Evolutionary conservation across 208 protist species (phyloP).

Genomic region (Trypanosomatidae sp.): DNA sequence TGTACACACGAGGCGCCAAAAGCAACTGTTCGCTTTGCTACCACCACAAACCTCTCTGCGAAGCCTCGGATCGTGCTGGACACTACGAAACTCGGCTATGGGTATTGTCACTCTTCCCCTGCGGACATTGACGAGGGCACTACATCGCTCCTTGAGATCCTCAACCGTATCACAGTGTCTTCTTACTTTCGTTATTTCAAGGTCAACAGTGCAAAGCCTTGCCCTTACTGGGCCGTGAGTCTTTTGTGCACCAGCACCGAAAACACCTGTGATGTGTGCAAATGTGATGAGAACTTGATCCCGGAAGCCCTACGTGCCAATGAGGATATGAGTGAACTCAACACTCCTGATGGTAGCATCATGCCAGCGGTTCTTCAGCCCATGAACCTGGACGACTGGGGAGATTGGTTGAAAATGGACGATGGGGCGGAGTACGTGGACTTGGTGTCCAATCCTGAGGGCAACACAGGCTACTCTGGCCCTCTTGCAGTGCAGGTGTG

Average conservation of each 20-base stretch:
- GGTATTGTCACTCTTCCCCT: constrained; percentile 67
- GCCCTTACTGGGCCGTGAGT: constrained; percentile 86
- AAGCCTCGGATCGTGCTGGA: constrained; percentile 20
- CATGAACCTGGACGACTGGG: constrained; percentile 58
- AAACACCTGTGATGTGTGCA: constrained; percentile 82
- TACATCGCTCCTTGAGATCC: constrained; percentile 34
- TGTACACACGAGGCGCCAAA: constrained; percentile 12
- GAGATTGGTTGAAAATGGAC: constrained; percentile 42
- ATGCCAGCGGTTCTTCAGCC: constrained; percentile 25
- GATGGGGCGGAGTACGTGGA: constrained; percentile 74
- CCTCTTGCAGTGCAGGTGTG: constrained; percentile 75
- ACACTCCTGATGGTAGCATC: constrained; percentile 35
- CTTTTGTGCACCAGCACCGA: constrained; percentile 75
- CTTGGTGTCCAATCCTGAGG: constrained; percentile 79
- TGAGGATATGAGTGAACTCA: constrained; percentile 81
- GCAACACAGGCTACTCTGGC: constrained; percentile 85
- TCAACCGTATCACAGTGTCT: constrained; percentile 73
- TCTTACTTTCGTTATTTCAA: constrained; percentile 92
- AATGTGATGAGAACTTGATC: constrained; percentile 72
- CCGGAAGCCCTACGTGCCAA: constrained; percentile 56
- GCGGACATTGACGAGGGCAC: constrained; percentile 48
- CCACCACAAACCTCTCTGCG: not conserved
- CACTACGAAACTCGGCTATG: constrained; percentile 36
- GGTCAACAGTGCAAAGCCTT: constrained; percentile 77
- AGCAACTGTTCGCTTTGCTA: not conserved